phyloP scores from a whole-genome alignment of 345 rosid species.

The Clarkia xantiana region DNA sequence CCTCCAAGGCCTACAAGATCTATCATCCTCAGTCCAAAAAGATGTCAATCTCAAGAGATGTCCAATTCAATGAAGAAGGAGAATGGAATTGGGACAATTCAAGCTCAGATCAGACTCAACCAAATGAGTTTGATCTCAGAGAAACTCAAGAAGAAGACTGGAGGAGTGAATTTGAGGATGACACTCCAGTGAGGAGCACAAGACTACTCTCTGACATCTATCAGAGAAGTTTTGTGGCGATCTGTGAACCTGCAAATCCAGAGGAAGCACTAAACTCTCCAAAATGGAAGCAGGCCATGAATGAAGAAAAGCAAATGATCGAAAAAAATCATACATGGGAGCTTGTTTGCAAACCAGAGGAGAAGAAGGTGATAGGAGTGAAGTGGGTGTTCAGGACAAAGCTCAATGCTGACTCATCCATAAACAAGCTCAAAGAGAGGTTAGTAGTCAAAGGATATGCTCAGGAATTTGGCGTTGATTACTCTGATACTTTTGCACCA shows the following conservation, averaged over 20 bases:
- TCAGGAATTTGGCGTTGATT: neutral
- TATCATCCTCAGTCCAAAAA: neutral
- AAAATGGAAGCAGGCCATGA: neutral
- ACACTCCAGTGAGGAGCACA: slow-evolving; percentile 7
- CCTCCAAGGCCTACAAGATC: neutral
- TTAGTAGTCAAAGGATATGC: slow-evolving; percentile 7
- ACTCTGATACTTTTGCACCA: neutral
- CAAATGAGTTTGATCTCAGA: too few relatives aligned
- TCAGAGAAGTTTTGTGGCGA: neutral
- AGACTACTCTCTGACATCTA: slow-evolving; percentile 5
- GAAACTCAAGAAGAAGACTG: too few relatives aligned
- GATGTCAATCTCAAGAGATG: too few relatives aligned
- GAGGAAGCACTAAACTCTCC: neutral
- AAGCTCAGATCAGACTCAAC: too few relatives aligned
- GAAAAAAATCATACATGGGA: slow-evolving; percentile 6
- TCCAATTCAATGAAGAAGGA: too few relatives aligned
- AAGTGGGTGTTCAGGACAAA: slow-evolving; percentile 4
- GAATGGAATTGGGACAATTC: too few relatives aligned
- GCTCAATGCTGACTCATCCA: neutral
- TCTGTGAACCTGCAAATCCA: neutral
- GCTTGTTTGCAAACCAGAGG: neutral
- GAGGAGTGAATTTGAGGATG: too few relatives aligned
- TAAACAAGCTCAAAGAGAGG: slow-evolving; percentile 3
- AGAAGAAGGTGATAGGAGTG: too few relatives aligned
- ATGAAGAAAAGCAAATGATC: slow-evolving; percentile 2